Conservation (phyloP, 2,329 filamentous ascomycete species). For the Colletotrichum sidae region DNA sequence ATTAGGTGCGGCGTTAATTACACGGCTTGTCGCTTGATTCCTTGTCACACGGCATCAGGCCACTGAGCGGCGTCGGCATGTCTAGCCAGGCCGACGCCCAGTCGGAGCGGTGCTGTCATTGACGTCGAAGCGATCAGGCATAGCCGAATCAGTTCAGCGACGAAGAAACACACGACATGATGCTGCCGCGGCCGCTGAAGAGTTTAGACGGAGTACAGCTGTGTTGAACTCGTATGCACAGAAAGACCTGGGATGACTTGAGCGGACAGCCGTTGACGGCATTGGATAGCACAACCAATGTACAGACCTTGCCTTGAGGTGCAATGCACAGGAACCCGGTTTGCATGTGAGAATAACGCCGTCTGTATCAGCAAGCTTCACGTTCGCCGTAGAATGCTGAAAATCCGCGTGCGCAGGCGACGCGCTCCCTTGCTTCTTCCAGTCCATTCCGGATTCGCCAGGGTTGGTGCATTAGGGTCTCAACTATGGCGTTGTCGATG, state of each 20-base stretch:
- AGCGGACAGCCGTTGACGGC: no score
- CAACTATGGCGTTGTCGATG: slow-evolving; percentile 23
- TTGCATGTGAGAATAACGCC: slow-evolving; percentile 7
- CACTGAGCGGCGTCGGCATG: slow-evolving; percentile 12
- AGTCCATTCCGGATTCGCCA: slow-evolving; percentile 18
- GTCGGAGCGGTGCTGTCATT: slow-evolving; percentile 9
- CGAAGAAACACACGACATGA: background rate
- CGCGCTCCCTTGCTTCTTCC: slow-evolving; percentile 13
- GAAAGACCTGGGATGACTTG: no score
- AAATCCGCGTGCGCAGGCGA: slow-evolving; percentile 3
- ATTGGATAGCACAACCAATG: no score
- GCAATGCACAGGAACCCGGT: background rate
- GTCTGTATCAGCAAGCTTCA: background rate
- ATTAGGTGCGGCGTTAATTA: no score
- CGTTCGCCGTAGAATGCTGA: background rate
- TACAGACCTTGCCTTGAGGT: background rate
- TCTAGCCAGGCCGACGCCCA: slow-evolving; percentile 25
- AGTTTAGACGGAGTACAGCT: no score
- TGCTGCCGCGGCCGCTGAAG: no score
- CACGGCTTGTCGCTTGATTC: background rate
- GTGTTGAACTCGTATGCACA: no score
- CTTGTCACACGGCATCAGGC: slow-evolving; percentile 16
- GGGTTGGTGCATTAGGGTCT: slow-evolving; percentile 33
- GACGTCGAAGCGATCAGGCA: background rate
- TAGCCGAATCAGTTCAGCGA: background rate